phyloP scores from a whole-genome alignment of 768 basidiomycete species.

The Melanogaster broomeanus region DNA sequence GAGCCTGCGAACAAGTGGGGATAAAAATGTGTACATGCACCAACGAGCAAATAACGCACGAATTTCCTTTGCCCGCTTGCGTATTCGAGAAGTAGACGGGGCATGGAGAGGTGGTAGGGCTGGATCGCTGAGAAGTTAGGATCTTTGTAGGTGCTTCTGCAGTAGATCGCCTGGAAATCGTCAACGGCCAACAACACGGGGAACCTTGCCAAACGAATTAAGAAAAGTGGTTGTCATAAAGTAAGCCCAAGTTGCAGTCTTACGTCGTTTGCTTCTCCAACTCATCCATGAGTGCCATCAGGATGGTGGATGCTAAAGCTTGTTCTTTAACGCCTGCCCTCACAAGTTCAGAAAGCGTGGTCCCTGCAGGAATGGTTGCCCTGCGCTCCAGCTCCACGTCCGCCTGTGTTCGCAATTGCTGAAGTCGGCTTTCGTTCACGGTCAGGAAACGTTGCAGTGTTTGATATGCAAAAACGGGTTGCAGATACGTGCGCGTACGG shows the following conservation, averaged over 20 bases:
- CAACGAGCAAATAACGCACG: slow-evolving; percentile 44
- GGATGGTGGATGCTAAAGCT: slow-evolving; percentile 50
- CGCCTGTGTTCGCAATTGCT: slow-evolving; percentile 40
- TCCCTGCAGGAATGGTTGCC: slow-evolving; percentile 47
- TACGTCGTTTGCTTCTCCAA: slow-evolving; percentile 67
- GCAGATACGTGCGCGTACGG: slow-evolving; percentile 74
- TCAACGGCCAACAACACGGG: slow-evolving; percentile 87
- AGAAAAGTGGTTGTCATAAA: not conserved
- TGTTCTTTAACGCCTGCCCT: slow-evolving; percentile 58
- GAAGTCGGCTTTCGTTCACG: slow-evolving; percentile 54
- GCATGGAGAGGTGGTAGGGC: slow-evolving; percentile 77
- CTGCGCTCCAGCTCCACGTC: slow-evolving; percentile 50
- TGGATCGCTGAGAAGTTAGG: slow-evolving; percentile 69
- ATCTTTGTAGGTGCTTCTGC: slow-evolving; percentile 66
- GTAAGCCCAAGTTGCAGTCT: slow-evolving; percentile 17
- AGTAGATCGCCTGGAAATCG: slow-evolving; percentile 83
- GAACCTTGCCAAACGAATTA: slow-evolving; percentile 42
- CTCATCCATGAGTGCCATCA: slow-evolving; percentile 60
- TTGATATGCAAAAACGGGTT: slow-evolving; percentile 64
- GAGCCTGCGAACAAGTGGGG: slow-evolving; percentile 42
- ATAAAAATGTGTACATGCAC: not conserved
- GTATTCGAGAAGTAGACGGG: slow-evolving; percentile 76
- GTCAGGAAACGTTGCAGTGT: slow-evolving; percentile 61
- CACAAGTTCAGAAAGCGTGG: slow-evolving; percentile 54
- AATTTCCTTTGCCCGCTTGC: slow-evolving; percentile 69